Conservation (phyloP, 768 basidiomycete genomes). For the Daedaleopsis sinensis region DNA sequence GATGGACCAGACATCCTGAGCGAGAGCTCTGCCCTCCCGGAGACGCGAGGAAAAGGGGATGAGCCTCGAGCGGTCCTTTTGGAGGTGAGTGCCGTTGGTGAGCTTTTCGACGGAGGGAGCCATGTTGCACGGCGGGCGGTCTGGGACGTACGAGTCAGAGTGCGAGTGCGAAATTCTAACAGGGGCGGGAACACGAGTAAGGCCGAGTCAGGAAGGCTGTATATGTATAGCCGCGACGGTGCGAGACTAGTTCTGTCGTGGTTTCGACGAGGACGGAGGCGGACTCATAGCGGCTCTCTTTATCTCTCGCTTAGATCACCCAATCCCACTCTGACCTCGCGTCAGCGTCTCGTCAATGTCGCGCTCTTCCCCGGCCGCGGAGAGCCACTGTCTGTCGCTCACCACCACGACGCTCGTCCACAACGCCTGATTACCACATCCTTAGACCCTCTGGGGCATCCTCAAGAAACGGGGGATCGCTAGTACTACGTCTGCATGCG, state of each 20-base stretch:
- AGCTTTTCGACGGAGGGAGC: constrained; percentile 10
- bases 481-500: no score
- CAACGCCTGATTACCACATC: no score
- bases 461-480: no score
- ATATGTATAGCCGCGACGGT: neutral
- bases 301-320: neutral
- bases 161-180: neutral
- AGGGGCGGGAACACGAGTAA: neutral
- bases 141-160: constrained; percentile 20
- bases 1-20: constrained; percentile 89
- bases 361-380: neutral
- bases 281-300: neutral
- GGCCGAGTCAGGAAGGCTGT: constrained; percentile 5
- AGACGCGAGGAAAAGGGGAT: constrained; percentile 76
- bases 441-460: no score
- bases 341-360: constrained; percentile 13
- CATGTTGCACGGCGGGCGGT: constrained; percentile 9
- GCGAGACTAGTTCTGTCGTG: neutral
- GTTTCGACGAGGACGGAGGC: neutral
- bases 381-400: no score
- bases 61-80: constrained; percentile 36
- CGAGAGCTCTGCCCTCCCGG: constrained; percentile 73
- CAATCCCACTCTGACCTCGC: constrained; percentile 10
- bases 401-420: no score
- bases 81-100: constrained; percentile 23